A percentile compares a stretch with the other conserved stretches of the same genome.
phyloP scores from a whole-genome alignment of 2,329 filamentous ascomycete genomes.

The Mycosphaerella sp. region DNA sequence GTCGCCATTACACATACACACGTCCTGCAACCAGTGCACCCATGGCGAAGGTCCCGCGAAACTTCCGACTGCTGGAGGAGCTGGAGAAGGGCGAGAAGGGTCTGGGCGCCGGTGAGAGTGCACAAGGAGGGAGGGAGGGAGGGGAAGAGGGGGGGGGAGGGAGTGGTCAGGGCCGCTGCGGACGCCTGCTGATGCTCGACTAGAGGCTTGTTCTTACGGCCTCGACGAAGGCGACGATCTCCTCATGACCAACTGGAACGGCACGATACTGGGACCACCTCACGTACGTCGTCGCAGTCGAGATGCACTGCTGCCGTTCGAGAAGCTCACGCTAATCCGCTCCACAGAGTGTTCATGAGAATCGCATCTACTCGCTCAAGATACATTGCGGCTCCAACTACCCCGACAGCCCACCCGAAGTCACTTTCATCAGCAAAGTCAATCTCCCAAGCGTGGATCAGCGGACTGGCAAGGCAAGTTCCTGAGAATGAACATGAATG shows the following conservation, averaged over 20 bases:
- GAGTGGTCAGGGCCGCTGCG: neutral
- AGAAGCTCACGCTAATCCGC: constrained; percentile 2
- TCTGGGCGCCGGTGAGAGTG: constrained; percentile 65
- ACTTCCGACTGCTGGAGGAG: constrained; percentile 95
- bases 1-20: constrained; percentile 16
- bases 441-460: constrained; percentile 92
- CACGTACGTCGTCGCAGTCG: constrained; percentile 57
- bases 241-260: constrained; percentile 98
- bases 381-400: constrained; percentile 91
- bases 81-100: constrained; percentile 99
- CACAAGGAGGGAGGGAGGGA: too few relatives aligned
- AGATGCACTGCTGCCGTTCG: constrained; percentile 14
- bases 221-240: constrained; percentile 90
- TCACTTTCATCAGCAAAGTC: constrained; percentile 89
- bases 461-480: constrained; percentile 62
- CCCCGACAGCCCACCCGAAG: constrained; percentile 78
- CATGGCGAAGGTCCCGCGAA: constrained; percentile 76
- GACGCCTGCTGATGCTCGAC: constrained; percentile 10
- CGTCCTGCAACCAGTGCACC: constrained; percentile 36
- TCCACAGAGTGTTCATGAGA: constrained; percentile 82
- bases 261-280: constrained; percentile 91
- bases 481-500: neutral
- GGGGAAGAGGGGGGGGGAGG: too few relatives aligned
- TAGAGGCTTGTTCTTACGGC: constrained; percentile 95
- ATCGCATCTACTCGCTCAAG: constrained; percentile 96